Evolutionary conservation across 2,329 filamentous ascomycete species (phyloP).

Genomic region (Bipolaris zeicola): DNA sequence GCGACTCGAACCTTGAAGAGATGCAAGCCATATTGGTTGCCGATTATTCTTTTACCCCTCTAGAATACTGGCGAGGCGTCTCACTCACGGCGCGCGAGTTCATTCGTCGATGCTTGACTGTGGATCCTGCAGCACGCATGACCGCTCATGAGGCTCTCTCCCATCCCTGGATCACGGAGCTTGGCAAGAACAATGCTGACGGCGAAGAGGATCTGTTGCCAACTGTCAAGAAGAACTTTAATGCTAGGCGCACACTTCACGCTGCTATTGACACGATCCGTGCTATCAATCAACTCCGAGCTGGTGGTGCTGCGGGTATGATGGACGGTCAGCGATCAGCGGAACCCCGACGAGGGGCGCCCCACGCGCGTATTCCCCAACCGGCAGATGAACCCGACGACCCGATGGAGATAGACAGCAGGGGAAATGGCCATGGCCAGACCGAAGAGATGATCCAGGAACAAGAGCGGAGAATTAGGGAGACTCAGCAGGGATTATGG

Average conservation of each 20-base stretch:
- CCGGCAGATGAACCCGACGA: slow-evolving; percentile 42
- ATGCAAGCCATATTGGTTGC: slow-evolving; percentile 98
- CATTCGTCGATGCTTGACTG: slow-evolving; percentile 87
- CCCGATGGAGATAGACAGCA: slow-evolving; percentile 58
- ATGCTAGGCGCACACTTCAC: slow-evolving; percentile 67
- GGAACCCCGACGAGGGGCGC: slow-evolving; percentile 55
- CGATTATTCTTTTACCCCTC: slow-evolving; percentile 92
- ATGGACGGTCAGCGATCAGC: slow-evolving; percentile 65
- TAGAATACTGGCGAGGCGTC: slow-evolving; percentile 96
- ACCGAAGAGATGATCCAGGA: slow-evolving; percentile 66
- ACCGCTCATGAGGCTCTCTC: slow-evolving; percentile 80
- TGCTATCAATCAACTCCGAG: slow-evolving; percentile 70
- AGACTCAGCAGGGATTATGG: slow-evolving; percentile 65
- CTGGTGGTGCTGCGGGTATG: slow-evolving; percentile 63
- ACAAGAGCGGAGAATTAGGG: slow-evolving; percentile 64
- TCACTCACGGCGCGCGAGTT: slow-evolving; percentile 85
- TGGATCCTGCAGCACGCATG: slow-evolving; percentile 85
- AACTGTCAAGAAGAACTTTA: slow-evolving; percentile 73
- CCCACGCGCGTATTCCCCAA: slow-evolving; percentile 42
- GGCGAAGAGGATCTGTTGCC: slow-evolving; percentile 62
- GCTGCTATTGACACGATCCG: slow-evolving; percentile 71
- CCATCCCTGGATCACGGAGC: slow-evolving; percentile 68
- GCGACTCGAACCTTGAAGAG: slow-evolving; percentile 96
- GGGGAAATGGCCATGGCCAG: slow-evolving; percentile 65
- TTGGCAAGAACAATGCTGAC: slow-evolving; percentile 53